Conservation (phyloP, 805 yeast genomes). For the Saccharomycodes ludwigii region DNA sequence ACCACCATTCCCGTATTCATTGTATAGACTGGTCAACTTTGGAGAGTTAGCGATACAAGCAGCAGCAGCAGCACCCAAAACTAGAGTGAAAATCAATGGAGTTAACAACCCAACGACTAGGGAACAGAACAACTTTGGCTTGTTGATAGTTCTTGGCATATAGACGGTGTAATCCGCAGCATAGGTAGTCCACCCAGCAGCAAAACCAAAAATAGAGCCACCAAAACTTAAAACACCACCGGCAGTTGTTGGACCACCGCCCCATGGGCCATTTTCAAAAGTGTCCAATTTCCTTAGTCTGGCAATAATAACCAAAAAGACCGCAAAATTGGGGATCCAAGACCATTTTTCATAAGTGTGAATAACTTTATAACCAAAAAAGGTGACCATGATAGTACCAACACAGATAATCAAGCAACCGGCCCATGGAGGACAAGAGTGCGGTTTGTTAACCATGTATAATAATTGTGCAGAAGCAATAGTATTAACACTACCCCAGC, state of each 20-base stretch:
- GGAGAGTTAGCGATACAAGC: constrained; percentile 45
- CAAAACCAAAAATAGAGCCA: constrained; percentile 73
- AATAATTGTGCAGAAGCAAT: constrained; percentile 81
- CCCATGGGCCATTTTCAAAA: constrained; percentile 41
- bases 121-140: constrained; percentile 47
- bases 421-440: constrained; percentile 73
- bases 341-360: constrained; percentile 75
- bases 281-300: constrained; percentile 56
- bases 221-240: constrained; percentile 75
- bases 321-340: constrained; percentile 72
- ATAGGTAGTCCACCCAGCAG: constrained; percentile 92
- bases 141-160: constrained; percentile 55
- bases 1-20: constrained; percentile 58
- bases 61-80: constrained; percentile 78
- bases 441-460: constrained; percentile 49
- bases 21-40: constrained; percentile 38
- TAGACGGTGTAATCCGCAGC: constrained; percentile 88
- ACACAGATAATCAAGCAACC: constrained; percentile 65
- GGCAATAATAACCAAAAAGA: constrained; percentile 66
- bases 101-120: constrained; percentile 48
- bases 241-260: constrained; percentile 54
- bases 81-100: constrained; percentile 61
- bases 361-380: constrained; percentile 75
- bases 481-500: constrained; percentile 90
- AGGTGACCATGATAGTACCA: constrained; percentile 59